Evolutionary conservation across 2,329 filamentous ascomycete genomes (phyloP).

Genomic region (Acrocalymma vagum): DNA sequence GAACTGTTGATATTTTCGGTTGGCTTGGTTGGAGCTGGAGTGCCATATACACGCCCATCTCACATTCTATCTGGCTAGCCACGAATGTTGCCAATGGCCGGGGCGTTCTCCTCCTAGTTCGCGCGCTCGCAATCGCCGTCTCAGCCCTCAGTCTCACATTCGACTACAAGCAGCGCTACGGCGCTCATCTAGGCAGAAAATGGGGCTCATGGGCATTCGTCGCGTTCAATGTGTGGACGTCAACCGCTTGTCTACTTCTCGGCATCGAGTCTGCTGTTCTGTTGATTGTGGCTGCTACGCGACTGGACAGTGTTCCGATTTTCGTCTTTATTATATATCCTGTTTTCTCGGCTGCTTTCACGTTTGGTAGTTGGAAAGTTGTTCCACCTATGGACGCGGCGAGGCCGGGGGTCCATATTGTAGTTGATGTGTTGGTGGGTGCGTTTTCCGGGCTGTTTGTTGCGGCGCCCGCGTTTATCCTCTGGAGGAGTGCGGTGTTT

Average conservation of each 20-base stretch:
- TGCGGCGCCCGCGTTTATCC: slow-evolving; percentile 7
- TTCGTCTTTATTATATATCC: no score
- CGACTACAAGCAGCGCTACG: slow-evolving; percentile 18
- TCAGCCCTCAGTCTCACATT: slow-evolving; percentile 14
- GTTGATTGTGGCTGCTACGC: not conserved
- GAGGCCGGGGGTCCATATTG: slow-evolving; percentile 1
- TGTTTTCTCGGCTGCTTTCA: slow-evolving; percentile 4
- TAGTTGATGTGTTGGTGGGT: slow-evolving; percentile 10
- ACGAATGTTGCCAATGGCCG: slow-evolving; percentile 1
- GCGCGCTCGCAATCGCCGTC: slow-evolving; percentile 14
- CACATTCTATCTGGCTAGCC: slow-evolving; percentile 13
- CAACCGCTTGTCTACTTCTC: slow-evolving; percentile 7
- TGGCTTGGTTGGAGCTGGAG: slow-evolving; percentile 17
- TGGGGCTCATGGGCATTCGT: slow-evolving; percentile 15
- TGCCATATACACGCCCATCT: slow-evolving; percentile 17
- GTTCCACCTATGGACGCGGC: slow-evolving; percentile 8
- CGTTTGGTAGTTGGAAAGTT: slow-evolving; percentile 3
- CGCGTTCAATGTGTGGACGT: slow-evolving; percentile 11
- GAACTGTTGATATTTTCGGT: slow-evolving; percentile 1
- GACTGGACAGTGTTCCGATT: no score
- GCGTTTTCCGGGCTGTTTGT: slow-evolving; percentile 15
- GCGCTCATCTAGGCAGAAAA: slow-evolving; percentile 3
- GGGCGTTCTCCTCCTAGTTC: slow-evolving; percentile 5
- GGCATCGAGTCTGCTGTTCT: slow-evolving; percentile 2
- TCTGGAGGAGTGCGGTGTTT: slow-evolving; percentile 3